phyloP scores from a whole-genome alignment of 805 yeast species.

The Candida patagonica region DNA sequence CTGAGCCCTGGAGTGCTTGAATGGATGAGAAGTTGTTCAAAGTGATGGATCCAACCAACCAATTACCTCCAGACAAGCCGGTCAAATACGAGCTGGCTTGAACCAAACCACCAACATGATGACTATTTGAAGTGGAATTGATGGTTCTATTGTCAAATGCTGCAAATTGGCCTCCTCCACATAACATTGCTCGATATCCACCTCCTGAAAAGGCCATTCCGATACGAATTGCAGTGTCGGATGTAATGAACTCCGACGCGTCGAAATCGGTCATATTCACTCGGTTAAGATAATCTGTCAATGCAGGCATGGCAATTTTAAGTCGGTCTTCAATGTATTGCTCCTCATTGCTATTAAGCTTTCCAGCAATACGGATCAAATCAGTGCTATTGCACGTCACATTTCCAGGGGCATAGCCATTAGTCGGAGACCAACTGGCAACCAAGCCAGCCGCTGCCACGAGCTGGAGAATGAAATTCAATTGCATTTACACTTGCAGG shows the following conservation, averaged over 20 bases:
- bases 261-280: constrained; percentile 42
- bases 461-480: no score
- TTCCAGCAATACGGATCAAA: constrained; percentile 26
- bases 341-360: constrained; percentile 22
- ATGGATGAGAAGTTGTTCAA: constrained; percentile 67
- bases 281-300: constrained; percentile 36
- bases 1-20: constrained; percentile 42
- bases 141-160: constrained; percentile 69
- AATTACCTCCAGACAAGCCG: constrained; percentile 79
- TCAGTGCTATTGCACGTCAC: constrained; percentile 29
- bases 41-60: constrained; percentile 64
- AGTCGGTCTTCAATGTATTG: constrained; percentile 26
- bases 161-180: constrained; percentile 75
- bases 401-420: constrained; percentile 38
- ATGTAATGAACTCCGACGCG: constrained; percentile 26
- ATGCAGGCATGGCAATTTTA: constrained; percentile 29
- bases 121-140: constrained; percentile 34
- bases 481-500: no score
- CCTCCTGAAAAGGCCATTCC: constrained; percentile 69
- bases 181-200: constrained; percentile 81
- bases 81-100: constrained; percentile 62
- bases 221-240: constrained; percentile 24
- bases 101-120: constrained; percentile 63
- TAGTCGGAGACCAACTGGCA: constrained; percentile 28
- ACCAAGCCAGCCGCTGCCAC: constrained; percentile 3